Percentiles rank a stretch among this genome's conserved stretches.
Conservation (phyloP, 768 basidiomycete species). For the Lentinula sp. region DNA sequence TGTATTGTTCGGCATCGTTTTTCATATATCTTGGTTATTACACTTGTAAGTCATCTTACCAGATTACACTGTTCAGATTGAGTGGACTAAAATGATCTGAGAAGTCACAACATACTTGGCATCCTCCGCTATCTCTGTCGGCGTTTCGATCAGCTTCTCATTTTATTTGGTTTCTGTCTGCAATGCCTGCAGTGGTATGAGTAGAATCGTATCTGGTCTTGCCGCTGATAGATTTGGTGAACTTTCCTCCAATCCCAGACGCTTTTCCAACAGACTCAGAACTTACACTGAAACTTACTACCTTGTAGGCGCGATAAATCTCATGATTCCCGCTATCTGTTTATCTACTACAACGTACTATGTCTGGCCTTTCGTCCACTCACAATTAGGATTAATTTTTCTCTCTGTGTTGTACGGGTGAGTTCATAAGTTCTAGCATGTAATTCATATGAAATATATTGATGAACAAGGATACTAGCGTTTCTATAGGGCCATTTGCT, state of each 20-base stretch:
- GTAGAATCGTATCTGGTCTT: neutral
- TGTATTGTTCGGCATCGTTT: neutral
- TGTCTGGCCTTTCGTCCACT: neutral
- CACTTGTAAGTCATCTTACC: neutral
- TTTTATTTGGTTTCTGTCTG: neutral
- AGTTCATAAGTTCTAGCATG: neutral
- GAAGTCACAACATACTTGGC: neutral
- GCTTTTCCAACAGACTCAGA: too few species aligned
- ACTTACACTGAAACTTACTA: too few species aligned
- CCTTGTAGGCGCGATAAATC: neutral
- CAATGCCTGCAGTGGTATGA: neutral
- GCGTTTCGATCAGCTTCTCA: neutral
- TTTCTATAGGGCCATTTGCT: neutral
- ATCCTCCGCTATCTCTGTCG: neutral
- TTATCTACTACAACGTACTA: neutral
- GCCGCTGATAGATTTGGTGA: neutral
- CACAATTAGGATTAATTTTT: neutral
- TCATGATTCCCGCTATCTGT: neutral
- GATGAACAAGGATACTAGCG: neutral
- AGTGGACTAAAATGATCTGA: neutral
- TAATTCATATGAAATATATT: neutral
- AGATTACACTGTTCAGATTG: neutral
- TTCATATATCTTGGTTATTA: neutral
- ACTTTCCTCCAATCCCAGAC: too few species aligned
- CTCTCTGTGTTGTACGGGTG: neutral